Evolutionary conservation across 2,329 filamentous ascomycete species (phyloP), one percentile per base, ranked within the genome.

Genomic region (Epichloe amarillans): DNA sequence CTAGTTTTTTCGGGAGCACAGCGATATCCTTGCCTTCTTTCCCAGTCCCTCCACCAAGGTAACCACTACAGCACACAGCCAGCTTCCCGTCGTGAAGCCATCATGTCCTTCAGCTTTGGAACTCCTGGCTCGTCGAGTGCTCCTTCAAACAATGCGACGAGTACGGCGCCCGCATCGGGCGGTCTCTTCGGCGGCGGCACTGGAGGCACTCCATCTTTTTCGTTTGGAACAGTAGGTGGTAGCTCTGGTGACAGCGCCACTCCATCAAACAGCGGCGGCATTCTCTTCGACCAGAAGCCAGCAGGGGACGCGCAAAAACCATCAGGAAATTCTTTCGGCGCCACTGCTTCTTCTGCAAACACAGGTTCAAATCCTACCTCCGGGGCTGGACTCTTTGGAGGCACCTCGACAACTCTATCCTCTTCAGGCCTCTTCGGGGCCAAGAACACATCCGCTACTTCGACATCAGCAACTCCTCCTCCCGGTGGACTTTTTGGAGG

Each of bases 61-160:
- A 14, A 36, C 36, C 21, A 50, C n/a, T 7, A 42, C 10, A 35
- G 44, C 21, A 23, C 19, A 38, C 50, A 33, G 11, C 39, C 41
- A n/a, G 47, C 21, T 38, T 30, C 37, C 42, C 43, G 30, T 26
- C 44, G 21, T 10, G n/a, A 48, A 50, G 42, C 14, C 54, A 60
- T 51, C 53, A 72, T 72, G 69, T 61, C 66, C 38, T 71, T 72
- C 62, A 66, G 36, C 52, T 71, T 72, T 57, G 62, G 63, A 54
- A 57, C 61, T 50, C 53, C 59, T 52, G 56, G 58, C 64, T 61
- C 65, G 37, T 66, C 66, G 54, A 55, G 60, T 57, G 64, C 61
- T 47, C 55, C 63, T 17, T 55, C 60, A 47, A 60, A 59, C 54
- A 66, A 60, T 51, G 53, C 63, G 7, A 64, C 63, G 10, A 64